Evolutionary conservation across 768 basidiomycete genomes (phyloP), one percentile per base, ranked within the genome.

Genomic region (Cystofilobasidium macerans): DNA sequence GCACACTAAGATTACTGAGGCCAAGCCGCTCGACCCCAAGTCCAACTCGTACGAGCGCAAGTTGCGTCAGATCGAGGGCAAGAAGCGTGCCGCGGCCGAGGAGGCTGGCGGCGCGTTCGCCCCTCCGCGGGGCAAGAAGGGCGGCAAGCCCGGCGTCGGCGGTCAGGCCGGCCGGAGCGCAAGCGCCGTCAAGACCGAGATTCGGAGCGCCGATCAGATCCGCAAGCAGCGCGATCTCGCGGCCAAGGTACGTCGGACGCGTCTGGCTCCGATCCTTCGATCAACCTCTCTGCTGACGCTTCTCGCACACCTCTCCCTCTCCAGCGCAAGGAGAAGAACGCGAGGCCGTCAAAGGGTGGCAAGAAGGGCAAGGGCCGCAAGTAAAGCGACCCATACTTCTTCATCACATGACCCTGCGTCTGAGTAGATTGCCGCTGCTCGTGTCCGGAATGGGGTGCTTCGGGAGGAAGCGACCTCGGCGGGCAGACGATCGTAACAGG

Each of bases 191-290:
- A 91, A 85, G 75, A 85, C 77, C 53, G 91, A 93, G 76, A 84
- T 95, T 76, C 91, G 88, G 78, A 86, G 83, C 0, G 84, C 83
- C 32, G 88, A 91, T 57, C 88, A 93, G 74, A 92, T 97, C 69
- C 82, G 88, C 69, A 92, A 86, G 73, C 78, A 81, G 36, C 81
- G 92, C 69, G 84, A 83, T 72, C 59, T 80, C 24, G 72, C 78
- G 72, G 87, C 89, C 71, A 83, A 81, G 65, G 71, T 71, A 9
- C 26, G 20, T 51, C 26, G 20, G 33, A 14, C 24, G 20, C 11
- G 22, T 26, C 32, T 61, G 61, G 32, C 61, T 57, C 36, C 57
- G 32, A 18, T 56, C 26, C 30, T 30, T 63, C 30, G 4, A 32
- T 28, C 26, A 57, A 16, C 7, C 13, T 22, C 26, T 57, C 20